phyloP scores from a whole-genome alignment of 2,329 filamentous ascomycete genomes.

The Capronia americana region DNA sequence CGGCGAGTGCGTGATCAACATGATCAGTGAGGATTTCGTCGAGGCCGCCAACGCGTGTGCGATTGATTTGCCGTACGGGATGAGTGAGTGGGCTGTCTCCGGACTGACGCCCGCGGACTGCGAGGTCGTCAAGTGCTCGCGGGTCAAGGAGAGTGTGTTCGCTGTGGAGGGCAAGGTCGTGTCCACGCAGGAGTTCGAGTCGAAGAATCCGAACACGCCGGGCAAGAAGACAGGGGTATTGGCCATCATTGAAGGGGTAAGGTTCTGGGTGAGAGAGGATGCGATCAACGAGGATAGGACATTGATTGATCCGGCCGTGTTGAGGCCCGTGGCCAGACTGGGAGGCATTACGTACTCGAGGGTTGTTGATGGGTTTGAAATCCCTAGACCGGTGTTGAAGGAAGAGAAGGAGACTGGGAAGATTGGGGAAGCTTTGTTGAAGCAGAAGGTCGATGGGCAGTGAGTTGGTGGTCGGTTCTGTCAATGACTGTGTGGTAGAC shows the following conservation, averaged over 20 bases:
- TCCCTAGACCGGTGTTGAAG: slow-evolving; percentile 62
- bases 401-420: slow-evolving; percentile 48
- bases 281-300: slow-evolving; percentile 79
- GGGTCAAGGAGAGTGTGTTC: slow-evolving; percentile 84
- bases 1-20: slow-evolving; percentile 82
- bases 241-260: slow-evolving; percentile 79
- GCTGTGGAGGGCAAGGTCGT: slow-evolving; percentile 81
- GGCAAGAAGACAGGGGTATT: slow-evolving; percentile 78
- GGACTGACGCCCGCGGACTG: slow-evolving; percentile 75
- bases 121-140: slow-evolving; percentile 69
- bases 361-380: slow-evolving; percentile 71
- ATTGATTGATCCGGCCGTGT: slow-evolving; percentile 74
- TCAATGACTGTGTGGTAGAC: background rate
- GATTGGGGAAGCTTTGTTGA: slow-evolving; percentile 68
- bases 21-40: slow-evolving; percentile 81
- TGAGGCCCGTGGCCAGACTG: slow-evolving; percentile 74
- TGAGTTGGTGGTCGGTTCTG: slow-evolving; percentile 48
- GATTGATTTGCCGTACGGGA: slow-evolving; percentile 77
- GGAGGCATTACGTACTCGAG: slow-evolving; percentile 87
- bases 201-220: slow-evolving; percentile 61
- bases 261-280: slow-evolving; percentile 90
- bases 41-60: slow-evolving; percentile 86
- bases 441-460: slow-evolving; percentile 87
- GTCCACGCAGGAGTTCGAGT: slow-evolving; percentile 77
- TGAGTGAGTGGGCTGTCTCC: slow-evolving; percentile 78